phyloP scores from a whole-genome alignment of 1,139 yeast species.

The Geotrichum reessii region DNA sequence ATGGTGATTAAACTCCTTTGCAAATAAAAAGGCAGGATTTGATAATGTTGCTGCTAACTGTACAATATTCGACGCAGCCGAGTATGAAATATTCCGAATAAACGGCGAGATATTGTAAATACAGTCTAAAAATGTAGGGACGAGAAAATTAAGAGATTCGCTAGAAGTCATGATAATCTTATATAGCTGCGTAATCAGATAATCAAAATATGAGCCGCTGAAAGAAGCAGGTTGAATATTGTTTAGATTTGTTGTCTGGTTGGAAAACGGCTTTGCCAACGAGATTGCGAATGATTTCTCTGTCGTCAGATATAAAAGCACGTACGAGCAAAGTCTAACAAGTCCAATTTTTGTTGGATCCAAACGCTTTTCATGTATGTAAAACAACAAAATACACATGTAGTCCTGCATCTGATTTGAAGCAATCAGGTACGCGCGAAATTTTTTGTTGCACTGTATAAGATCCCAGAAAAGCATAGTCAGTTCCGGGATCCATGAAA shows the following conservation, averaged over 20 bases:
- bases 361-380: constrained; percentile 48
- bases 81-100: constrained; percentile 43
- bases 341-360: constrained; percentile 43
- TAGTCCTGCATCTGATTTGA: constrained; percentile 50
- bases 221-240: constrained; percentile 29
- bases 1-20: constrained; percentile 49
- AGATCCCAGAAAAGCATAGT: constrained; percentile 70
- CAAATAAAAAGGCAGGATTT: constrained; percentile 40
- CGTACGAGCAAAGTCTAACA: constrained; percentile 55
- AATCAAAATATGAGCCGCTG: constrained; percentile 35
- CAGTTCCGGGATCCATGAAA: constrained; percentile 42
- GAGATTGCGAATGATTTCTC: constrained; percentile 36
- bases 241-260: constrained; percentile 31
- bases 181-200: constrained; percentile 29
- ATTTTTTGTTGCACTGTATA: constrained; percentile 56
- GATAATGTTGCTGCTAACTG: constrained; percentile 50
- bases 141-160: constrained; percentile 21
- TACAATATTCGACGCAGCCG: constrained; percentile 51
- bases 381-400: constrained; percentile 50
- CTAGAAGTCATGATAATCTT: constrained; percentile 24
- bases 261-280: constrained; percentile 26
- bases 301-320: constrained; percentile 56
- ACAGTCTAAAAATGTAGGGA: constrained; percentile 32
- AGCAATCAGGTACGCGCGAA: constrained; percentile 44
- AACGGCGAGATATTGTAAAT: constrained; percentile 36